Evolutionary conservation across 768 basidiomycete species (phyloP), one percentile per base, ranked within the genome.

Genomic region (Mycena crocata): DNA sequence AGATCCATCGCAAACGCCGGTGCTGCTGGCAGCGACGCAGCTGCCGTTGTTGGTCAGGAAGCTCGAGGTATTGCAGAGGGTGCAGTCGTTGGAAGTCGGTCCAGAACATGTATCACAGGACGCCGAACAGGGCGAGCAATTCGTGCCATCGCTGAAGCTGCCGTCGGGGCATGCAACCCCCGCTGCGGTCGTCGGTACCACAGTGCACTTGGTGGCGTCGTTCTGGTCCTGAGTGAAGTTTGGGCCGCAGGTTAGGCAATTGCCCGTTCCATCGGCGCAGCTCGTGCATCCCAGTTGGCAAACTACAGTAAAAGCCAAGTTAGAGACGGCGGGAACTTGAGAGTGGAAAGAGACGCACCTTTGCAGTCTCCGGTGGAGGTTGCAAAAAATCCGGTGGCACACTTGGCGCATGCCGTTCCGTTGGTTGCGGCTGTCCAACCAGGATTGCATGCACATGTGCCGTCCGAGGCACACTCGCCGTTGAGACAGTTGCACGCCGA

Each of bases 401-500:
- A 96, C 57, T 87, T 82, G 14, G 92, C 87, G 75, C 94, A 96
- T 15, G 88, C 85, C 0, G 91, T 94, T 9, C 93, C 93, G 70
- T 93, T 90, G 50, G 80, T 79, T 1, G 84, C 89, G 0, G 86
- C 85, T 2, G 86, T 87, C 91, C 92, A 96, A 0, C 95, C 95
- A 0, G 88, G 74, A 70, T 90, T 90, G 75, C 95, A 96, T 5
- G 85, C 77, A 72, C 95, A 95, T 66, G 90, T 87, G 0, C 92
- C 90, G 61, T 86, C 85, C 0, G 85, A 69, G 2, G 85, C 85
- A 76, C 95, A 97, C 48, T 87, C 77, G 2, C 95, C 95, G 71
- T 96, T 96, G 54, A 90, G 67, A 73, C 95, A 97, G 72, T 94
- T 91, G 78, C 95, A 97, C 2, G 84, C 85, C 37, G 87, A 84